A percentile compares a stretch with the other conserved stretches of the same genome.
Evolutionary conservation across 2,329 filamentous ascomycete species (phyloP).

Genomic region (Aspergillus unguis): DNA sequence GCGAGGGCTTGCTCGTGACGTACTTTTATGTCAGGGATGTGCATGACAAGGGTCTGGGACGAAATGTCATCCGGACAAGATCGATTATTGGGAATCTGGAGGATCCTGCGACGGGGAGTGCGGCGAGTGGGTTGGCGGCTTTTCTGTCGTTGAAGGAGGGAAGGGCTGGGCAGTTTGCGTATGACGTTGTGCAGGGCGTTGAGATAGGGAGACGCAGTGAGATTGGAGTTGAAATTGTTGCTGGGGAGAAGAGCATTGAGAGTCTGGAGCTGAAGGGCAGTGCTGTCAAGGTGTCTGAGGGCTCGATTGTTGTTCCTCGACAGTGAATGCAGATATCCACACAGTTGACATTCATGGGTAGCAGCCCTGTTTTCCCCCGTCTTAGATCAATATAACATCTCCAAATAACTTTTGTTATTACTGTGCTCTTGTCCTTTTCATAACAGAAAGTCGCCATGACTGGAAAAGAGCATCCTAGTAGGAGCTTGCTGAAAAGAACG

Average conservation of each 20-base stretch:
- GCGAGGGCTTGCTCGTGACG: conserved; percentile 24
- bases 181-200: conserved; percentile 61
- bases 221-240: conserved; percentile 32
- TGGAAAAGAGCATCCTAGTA: conserved; percentile 13
- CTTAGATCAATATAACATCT: too few relatives aligned
- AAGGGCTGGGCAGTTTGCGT: conserved; percentile 34
- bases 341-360: neutral
- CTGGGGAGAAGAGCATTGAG: conserved; percentile 25
- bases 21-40: conserved; percentile 38
- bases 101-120: conserved; percentile 51
- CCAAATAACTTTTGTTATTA: too few relatives aligned
- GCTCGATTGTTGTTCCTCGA: conserved; percentile 8
- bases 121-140: conserved; percentile 55
- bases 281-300: conserved; percentile 30
- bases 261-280: conserved; percentile 34
- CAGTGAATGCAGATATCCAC: neutral
- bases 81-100: conserved; percentile 29
- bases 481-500: conserved; percentile 15
- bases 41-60: conserved; percentile 58
- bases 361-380: too few relatives aligned
- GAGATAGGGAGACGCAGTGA: conserved; percentile 59
- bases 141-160: conserved; percentile 52
- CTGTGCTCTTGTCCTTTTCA: too few relatives aligned
- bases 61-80: conserved; percentile 32
- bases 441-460: conserved; percentile 7